Evolutionary conservation across 2,329 filamentous ascomycete species (phyloP), one percentile per base, ranked within the genome.

Genomic region (Aspergillus proliferans): DNA sequence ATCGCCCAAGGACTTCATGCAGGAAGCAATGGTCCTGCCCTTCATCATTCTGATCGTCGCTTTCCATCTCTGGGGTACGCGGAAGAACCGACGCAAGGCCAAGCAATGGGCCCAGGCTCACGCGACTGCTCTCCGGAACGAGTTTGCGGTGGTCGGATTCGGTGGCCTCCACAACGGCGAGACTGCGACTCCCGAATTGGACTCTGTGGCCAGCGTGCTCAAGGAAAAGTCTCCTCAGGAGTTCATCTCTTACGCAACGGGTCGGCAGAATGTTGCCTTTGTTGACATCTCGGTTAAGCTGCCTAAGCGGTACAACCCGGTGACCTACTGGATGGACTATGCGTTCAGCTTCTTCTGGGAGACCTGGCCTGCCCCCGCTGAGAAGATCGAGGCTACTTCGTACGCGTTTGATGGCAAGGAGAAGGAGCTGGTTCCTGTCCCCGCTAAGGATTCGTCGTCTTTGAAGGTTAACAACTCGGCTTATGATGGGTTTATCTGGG

Each of bases 351-450:
- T 95, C 68, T 85, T 97, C 71, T 81, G 91, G 59, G 93, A 98
- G 56, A 84, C 78, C 67, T 79, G 89, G 61, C 72, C 81, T 19
- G 68, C 80, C 3, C 86, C 90, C 4, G 67, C 75, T 49, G 93
- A 98, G 71, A 77, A 78, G 26, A 70, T 89, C 53, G 88, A 95
- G 67, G 86, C 88, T 45, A 82, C 83, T 28, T 76, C 88, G 34
- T 95, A 95, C 69, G 82, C 88, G 38, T 97, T 97, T 63, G 93
- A 98, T 66, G 93, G 93, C 61, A 88, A 86, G 70, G 93, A 98
- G 77, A 80, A 81, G 57, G 77, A 86, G 52, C 82, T 90, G 24
- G 84, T 94, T 1, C 88, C 86, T 6, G 73, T 78, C 15, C 62
- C 78, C 5, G 82, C 81, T 38, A 76, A 81, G 60, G 74, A 71